These are phyloP conservation scores for Curvularia sp. DNA, from an alignment of 2,329 filamentous ascomycete species.

Conservation along the genomic window DNA sequence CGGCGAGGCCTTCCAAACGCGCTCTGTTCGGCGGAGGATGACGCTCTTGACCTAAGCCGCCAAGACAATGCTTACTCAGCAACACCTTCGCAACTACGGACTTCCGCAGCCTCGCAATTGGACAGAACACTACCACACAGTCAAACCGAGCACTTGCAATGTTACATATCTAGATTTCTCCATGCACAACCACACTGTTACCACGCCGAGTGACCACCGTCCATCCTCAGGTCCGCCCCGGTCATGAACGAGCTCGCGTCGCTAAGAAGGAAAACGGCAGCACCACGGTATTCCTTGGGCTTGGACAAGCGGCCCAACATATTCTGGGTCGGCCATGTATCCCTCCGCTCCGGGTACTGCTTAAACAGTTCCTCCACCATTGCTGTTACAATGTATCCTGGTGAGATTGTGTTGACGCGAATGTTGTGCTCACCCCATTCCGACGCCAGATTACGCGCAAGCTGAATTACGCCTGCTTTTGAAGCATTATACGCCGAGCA, in stretches of 20 bases:
- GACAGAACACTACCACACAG: constrained; percentile 5
- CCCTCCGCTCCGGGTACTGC: constrained; percentile 70
- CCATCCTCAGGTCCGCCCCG: constrained; percentile 49
- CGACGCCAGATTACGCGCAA: constrained; percentile 72
- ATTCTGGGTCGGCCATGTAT: constrained; percentile 82
- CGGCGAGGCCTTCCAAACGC: constrained; percentile 7
- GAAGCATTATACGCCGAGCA: constrained; percentile 77
- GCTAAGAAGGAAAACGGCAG: constrained; percentile 51
- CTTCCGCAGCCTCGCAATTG: constrained; percentile 21
- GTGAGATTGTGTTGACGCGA: constrained; percentile 81
- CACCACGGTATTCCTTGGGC: constrained; percentile 50
- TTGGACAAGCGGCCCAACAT: constrained; percentile 67
- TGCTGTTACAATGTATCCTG: constrained; percentile 79
- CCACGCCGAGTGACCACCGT: constrained; percentile 51
- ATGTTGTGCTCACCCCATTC: constrained; percentile 79
- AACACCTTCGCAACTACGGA: constrained; percentile 5
- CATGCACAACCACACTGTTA: constrained; percentile 20
- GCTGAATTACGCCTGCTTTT: constrained; percentile 76
- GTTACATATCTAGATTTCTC: neutral
- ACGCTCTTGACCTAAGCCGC: constrained; percentile 3
- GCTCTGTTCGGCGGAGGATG: constrained; percentile 4
- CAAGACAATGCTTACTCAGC: constrained; percentile 18
- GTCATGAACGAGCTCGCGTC: constrained; percentile 54
- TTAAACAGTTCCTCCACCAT: constrained; percentile 86
- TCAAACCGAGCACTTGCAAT: neutral